A percentile compares a stretch with the other conserved stretches of the same genome.
phyloP scores from a whole-genome alignment of 129 eudicot genomes.

The Flaveria bidentis region DNA sequence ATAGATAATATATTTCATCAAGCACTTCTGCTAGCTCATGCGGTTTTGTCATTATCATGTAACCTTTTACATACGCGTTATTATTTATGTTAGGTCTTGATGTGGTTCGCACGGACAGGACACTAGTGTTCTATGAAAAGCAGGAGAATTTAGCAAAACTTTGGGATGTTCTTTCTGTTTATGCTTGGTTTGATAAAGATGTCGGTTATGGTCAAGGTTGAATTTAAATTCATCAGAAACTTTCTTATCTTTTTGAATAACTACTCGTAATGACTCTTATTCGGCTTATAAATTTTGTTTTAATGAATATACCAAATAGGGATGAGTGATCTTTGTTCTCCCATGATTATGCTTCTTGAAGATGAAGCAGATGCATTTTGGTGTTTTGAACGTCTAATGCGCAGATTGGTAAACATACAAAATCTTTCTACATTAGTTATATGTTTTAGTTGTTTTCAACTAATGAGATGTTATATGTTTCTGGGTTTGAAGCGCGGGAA shows the following conservation, averaged over 20 bases:
- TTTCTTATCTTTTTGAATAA: neutral
- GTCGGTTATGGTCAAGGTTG: slow-evolving; percentile 97
- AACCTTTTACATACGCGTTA: slow-evolving; percentile 20
- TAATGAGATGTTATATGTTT: slow-evolving; percentile 10
- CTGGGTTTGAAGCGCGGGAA: slow-evolving; percentile 64
- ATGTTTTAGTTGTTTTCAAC: slow-evolving; percentile 3
- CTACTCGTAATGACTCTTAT: slow-evolving; percentile 5
- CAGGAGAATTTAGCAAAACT: slow-evolving; percentile 79
- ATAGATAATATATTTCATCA: slow-evolving; percentile 18
- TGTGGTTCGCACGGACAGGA: slow-evolving; percentile 90
- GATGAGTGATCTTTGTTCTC: slow-evolving; percentile 99
- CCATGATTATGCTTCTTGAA: slow-evolving; percentile 91
- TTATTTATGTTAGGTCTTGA: slow-evolving; percentile 75
- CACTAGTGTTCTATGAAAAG: slow-evolving; percentile 73
- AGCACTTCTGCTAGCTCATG: neutral
- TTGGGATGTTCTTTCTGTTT: slow-evolving; percentile 91
- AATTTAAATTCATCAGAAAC: slow-evolving; percentile 17
- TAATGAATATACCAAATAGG: slow-evolving; percentile 47
- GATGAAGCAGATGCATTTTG: slow-evolving; percentile 98
- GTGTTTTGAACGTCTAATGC: slow-evolving; percentile 98
- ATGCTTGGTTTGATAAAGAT: slow-evolving; percentile 91
- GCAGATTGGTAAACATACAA: slow-evolving; percentile 64
- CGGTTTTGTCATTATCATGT: slow-evolving; percentile 10
- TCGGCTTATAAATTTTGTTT: neutral
- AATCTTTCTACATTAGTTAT: neutral